Evolutionary conservation across 2,329 filamentous ascomycete species (phyloP), one percentile per base, ranked within the genome.

Genomic region (Pseudofabraea citricarpa): DNA sequence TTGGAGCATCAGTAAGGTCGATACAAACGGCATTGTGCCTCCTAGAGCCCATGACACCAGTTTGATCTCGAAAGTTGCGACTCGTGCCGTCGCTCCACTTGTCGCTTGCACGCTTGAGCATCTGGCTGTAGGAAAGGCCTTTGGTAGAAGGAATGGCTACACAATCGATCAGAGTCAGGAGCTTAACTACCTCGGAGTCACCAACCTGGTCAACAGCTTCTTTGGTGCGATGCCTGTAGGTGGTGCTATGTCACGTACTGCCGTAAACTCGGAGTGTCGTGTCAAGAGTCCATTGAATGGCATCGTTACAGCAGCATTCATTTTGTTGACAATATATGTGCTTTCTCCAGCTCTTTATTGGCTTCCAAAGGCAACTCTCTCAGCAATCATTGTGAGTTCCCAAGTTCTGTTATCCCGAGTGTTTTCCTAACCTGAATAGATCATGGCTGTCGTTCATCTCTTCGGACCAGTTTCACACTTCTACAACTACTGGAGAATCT

Each of bases 371-470:
- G 71, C 80, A 0, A 81, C 77, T 0, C 67, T 85, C 1, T 73
- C 81, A 1, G 81, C 79, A 2, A 82, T 85, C 47, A 83, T 85
- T 49, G n/a, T n/a, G n/a, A n/a, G n/a, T n/a, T n/a, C n/a, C n/a
- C n/a, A n/a, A n/a, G n/a, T n/a, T n/a, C n/a, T n/a, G n/a, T n/a
- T n/a, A n/a, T n/a, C n/a, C n/a, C n/a, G n/a, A n/a, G n/a, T n/a
- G n/a, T n/a, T n/a, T n/a, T n/a, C n/a, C n/a, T n/a, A n/a, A n/a
- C n/a, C n/a, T n/a, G n/a, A n/a, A n/a, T n/a, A n/a, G n/a, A 82
- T 84, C 51, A 79, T 75, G 46, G 80, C 80, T 5, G 78, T 84
- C 0, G 75, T 75, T 62, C 77, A 79, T 29, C 67, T 84, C 6
- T 77, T 84, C 35, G 74, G 75, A 0, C 71, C 77, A 0, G 72